Evolutionary conservation across 2,329 filamentous ascomycete genomes (phyloP).

Genomic region (Diaporthe ilicicola): DNA sequence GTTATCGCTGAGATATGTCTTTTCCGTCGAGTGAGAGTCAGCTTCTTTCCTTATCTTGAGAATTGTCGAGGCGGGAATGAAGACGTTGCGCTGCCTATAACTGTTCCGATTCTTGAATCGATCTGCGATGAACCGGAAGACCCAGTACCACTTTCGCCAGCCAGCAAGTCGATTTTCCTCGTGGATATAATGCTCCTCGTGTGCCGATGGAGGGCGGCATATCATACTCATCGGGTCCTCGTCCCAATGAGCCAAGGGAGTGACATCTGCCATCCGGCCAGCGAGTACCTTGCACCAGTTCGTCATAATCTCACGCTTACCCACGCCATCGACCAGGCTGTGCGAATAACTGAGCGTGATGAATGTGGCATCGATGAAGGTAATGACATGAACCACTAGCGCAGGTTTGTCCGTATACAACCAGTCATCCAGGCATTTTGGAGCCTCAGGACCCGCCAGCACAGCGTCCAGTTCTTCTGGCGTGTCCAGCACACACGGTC

Average conservation of each 20-base stretch:
- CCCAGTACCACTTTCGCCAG: conserved; percentile 19
- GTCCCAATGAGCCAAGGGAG: conserved; percentile 43
- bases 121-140: conserved; percentile 6
- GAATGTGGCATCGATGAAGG: conserved; percentile 59
- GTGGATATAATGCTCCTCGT: conserved; percentile 40
- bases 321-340: conserved; percentile 56
- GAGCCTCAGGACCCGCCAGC: conserved; percentile 37
- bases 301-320: conserved; percentile 49
- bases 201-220: not conserved
- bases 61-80: conserved; percentile 3
- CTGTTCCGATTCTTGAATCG: conserved; percentile 7
- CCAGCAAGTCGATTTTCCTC: conserved; percentile 39
- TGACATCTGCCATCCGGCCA: conserved; percentile 51
- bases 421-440: conserved; percentile 49
- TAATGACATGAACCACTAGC: conserved; percentile 55
- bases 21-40: conserved; percentile 22
- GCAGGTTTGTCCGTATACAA: conserved; percentile 52
- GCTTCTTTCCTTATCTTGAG: not conserved
- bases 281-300: conserved; percentile 57
- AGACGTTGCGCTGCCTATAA: conserved; percentile 17
- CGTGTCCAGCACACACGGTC: conserved; percentile 41
- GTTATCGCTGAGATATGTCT: conserved; percentile 54
- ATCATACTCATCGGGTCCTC: conserved; percentile 45
- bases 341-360: conserved; percentile 57
- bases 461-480: conserved; percentile 39